Evolutionary conservation across 106 monocot species (phyloP).

Genomic region (Dioscorea alata): DNA sequence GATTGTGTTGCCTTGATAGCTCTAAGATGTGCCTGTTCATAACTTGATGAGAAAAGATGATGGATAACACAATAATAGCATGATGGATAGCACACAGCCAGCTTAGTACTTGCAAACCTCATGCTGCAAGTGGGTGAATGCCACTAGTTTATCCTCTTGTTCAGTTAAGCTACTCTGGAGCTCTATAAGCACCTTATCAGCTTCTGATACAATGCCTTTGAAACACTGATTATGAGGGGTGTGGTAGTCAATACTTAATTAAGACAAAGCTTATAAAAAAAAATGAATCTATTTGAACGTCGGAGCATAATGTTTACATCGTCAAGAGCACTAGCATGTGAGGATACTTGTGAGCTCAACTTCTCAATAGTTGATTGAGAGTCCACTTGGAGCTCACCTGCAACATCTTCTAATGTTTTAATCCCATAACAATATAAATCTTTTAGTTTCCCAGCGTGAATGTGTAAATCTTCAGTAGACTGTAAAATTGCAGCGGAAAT

Average conservation of each 20-base stretch:
- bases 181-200: conserved; percentile 52
- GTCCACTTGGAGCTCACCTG: conserved; percentile 46
- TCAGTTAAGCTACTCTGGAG: conserved; percentile 42
- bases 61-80: neutral
- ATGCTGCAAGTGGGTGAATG: conserved; percentile 49
- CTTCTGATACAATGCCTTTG: conserved; percentile 41
- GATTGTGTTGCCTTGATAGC: conserved; percentile 52
- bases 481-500: conserved; percentile 4
- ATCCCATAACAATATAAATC: conserved; percentile 35
- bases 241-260: neutral
- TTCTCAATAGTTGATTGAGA: conserved; percentile 44
- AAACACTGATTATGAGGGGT: conserved; percentile 35
- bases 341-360: conserved; percentile 46
- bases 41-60: neutral
- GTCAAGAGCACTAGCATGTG: conserved; percentile 45
- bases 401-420: conserved; percentile 34
- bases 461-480: conserved; percentile 51
- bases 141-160: conserved; percentile 53
- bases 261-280: neutral
- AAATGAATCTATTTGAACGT: neutral
- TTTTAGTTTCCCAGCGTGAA: conserved; percentile 44
- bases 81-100: neutral
- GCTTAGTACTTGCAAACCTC: conserved; percentile 22
- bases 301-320: conserved; percentile 32
- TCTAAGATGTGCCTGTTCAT: conserved; percentile 44